Base-by-base conservation (phyloP, 139 green algal genomes). In the Chlorella sorokiniana region DNA sequence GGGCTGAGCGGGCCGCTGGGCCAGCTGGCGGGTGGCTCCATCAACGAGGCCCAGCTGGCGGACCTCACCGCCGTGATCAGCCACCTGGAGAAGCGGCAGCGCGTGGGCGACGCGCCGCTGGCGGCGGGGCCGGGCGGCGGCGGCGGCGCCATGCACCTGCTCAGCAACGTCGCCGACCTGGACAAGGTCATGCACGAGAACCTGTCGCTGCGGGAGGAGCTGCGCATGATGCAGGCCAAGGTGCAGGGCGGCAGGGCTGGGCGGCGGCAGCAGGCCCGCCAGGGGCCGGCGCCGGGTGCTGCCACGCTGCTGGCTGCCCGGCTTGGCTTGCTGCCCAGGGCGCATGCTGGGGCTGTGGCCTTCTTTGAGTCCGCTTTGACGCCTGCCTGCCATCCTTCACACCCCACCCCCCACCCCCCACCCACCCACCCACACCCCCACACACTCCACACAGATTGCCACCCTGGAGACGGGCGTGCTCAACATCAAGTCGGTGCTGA, bases 171-270 rank as follows among this genome's bases (percentile, higher is more conserved):
- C 18, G 76, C 76, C 0, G 76, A 81, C 59, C 3, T 81, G 68
- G 78, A 84, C 23, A 31, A 33, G 35, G 38, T 78, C 68, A 51
- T 84, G 68, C 67, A 78, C 52, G 52, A 84, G 78, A 71, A 84
- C 68, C 22, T 62, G 68, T 20, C 29, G 78, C 68, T 84, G 68
- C 51, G 68, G 51, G 68, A 84, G 68, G 52, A 84, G 52, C 68
- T 84, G 78, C 67, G 65, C 1, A 23, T 76, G 65, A 25, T 31
- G 37, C 33, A 83, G 65, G 64, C 64, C 31, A 83, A 83, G 78
- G 78, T 77, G 48, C 48, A 16, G 56, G 25, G 31, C 8, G 27
- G 48, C 38, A 71, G 37, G 48, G 48, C 8, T 37, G 72, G 51
- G 9, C 0, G 45, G 3, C 11, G 5, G 42, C 1, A 1, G 31